Conservation (phyloP, 768 basidiomycete species). For the Lentinula guzmanii region DNA sequence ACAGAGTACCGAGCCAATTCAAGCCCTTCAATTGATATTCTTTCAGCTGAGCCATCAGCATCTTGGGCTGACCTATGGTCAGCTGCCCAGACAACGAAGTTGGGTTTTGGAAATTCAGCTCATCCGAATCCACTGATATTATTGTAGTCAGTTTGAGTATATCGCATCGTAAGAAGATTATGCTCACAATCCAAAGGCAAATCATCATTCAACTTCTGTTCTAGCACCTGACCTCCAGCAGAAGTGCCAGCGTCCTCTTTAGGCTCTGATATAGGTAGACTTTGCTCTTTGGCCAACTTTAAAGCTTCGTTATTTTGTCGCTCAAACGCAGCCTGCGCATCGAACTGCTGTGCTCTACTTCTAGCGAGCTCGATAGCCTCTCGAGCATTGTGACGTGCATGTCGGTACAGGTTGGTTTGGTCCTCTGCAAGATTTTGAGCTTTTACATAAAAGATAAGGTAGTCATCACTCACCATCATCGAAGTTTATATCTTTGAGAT, state of each 20-base stretch:
- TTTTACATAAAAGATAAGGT: slow-evolving; percentile 1
- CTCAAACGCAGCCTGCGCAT: slow-evolving; percentile 73
- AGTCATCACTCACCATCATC: slow-evolving; percentile 64
- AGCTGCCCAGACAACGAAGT: slow-evolving; percentile 80
- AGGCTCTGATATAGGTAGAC: neutral
- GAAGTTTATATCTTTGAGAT: slow-evolving; percentile 77
- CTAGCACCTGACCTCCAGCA: slow-evolving; percentile 29
- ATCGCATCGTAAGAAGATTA: neutral
- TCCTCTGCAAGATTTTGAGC: slow-evolving; percentile 52
- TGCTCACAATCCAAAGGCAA: slow-evolving; percentile 70
- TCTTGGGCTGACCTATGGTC: slow-evolving; percentile 87
- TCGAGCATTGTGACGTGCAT: slow-evolving; percentile 86
- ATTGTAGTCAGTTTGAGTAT: neutral
- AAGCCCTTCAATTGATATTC: slow-evolving; percentile 98
- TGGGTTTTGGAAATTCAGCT: slow-evolving; percentile 99
- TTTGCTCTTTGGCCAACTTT: slow-evolving; percentile 54
- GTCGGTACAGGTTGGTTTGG: slow-evolving; percentile 75
- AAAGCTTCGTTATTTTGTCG: slow-evolving; percentile 77
- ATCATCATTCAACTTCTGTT: slow-evolving; percentile 18
- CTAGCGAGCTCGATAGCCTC: slow-evolving; percentile 78
- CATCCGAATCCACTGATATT: slow-evolving; percentile 81
- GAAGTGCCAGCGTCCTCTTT: slow-evolving; percentile 21
- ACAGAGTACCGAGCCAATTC: slow-evolving; percentile 95
- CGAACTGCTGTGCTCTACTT: slow-evolving; percentile 79
- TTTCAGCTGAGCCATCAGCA: slow-evolving; percentile 95